These are phyloP conservation scores for Porcisia deanei DNA, from an alignment of 208 protist genomes.

Conservation along the genomic window DNA sequence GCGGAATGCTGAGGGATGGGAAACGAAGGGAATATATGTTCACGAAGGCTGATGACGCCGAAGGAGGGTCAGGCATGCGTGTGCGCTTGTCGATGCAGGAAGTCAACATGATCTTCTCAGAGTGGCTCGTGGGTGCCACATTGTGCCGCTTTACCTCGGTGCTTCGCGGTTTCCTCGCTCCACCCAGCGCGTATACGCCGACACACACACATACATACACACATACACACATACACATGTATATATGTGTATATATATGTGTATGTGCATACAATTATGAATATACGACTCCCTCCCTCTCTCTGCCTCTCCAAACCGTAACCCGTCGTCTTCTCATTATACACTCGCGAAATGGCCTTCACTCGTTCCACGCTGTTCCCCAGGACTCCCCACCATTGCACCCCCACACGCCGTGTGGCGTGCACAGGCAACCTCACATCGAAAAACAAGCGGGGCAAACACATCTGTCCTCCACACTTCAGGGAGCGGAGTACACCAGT, in stretches of 20 bases:
- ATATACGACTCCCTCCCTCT: neutral
- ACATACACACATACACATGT: neutral
- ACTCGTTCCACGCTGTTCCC: neutral
- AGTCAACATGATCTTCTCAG: neutral
- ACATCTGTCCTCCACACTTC: neutral
- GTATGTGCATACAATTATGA: too few relatives aligned
- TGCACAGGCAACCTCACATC: neutral
- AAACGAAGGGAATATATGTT: too few relatives aligned
- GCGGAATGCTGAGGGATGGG: neutral
- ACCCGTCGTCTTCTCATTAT: neutral
- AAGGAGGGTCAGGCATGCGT: too few relatives aligned
- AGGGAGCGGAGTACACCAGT: too few relatives aligned
- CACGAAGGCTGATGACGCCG: too few relatives aligned
- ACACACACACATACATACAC: too few relatives aligned
- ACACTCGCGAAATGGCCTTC: neutral
- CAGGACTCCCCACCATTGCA: neutral
- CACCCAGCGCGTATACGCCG: neutral
- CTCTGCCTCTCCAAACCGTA: neutral
- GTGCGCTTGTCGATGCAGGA: neutral
- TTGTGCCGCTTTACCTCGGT: neutral
- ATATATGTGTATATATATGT: neutral
- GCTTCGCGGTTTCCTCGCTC: neutral
- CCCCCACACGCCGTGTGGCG: neutral
- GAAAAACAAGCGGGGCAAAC: too few relatives aligned
- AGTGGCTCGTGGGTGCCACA: neutral